phyloP scores from a whole-genome alignment of 2,329 filamentous ascomycete species.

The Chrysosphaeria jannelii region DNA sequence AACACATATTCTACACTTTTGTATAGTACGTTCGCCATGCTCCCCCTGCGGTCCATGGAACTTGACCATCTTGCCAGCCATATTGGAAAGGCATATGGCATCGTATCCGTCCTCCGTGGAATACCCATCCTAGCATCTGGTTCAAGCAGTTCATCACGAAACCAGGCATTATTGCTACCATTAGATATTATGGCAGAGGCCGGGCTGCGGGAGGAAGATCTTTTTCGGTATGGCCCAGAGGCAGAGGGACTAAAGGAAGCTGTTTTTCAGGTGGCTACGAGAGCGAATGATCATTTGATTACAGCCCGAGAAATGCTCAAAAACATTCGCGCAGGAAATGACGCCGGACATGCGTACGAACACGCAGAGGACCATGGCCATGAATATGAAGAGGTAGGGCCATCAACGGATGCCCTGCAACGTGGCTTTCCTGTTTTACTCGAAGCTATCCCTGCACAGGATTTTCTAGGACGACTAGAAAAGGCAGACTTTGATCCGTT shows the following conservation, averaged over 20 bases:
- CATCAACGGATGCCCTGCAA: conserved; percentile 19
- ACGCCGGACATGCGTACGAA: conserved; percentile 66
- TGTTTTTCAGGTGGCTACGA: conserved; percentile 71
- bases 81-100: conserved; percentile 79
- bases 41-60: conserved; percentile 55
- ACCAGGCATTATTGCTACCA: conserved; percentile 40
- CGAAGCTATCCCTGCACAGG: conserved; percentile 43
- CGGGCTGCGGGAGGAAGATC: conserved; percentile 62
- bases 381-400: conserved; percentile 13
- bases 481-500: conserved; percentile 58
- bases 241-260: conserved; percentile 65
- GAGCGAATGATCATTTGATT: conserved; percentile 85
- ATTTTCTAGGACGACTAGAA: conserved; percentile 56
- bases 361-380: conserved; percentile 50
- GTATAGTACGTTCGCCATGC: conserved; percentile 55
- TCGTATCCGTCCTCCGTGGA: conserved; percentile 60
- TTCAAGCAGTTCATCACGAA: too few relatives aligned
- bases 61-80: conserved; percentile 85
- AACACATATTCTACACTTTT: conserved; percentile 82
- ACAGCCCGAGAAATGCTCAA: conserved; percentile 78
- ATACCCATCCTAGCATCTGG: conserved; percentile 58
- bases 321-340: conserved; percentile 41
- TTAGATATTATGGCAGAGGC: conserved; percentile 68
- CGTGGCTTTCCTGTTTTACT: conserved; percentile 50
- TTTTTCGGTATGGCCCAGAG: conserved; percentile 50